Base-by-base conservation (phyloP, 176 grass and related monocot species). In the Musa itinerans region DNA sequence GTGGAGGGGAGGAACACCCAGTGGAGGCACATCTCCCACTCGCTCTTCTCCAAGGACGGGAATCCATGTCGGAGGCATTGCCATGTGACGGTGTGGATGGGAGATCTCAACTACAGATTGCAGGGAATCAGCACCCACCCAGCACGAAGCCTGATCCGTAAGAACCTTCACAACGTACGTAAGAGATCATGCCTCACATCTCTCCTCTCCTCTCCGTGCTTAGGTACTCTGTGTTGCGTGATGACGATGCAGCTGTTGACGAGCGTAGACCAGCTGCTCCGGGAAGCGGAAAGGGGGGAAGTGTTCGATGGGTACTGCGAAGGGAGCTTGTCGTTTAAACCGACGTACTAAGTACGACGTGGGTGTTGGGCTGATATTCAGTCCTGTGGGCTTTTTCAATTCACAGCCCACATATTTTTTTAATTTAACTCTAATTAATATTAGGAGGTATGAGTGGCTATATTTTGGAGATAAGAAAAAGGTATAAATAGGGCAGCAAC, bases 1-100 rank as follows among this genome's bases (percentile, higher is more conserved):
- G 89, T 92, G 80, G 85, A 88, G 66, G 84, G 81, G 78, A 92
- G 89, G 85, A 88, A 88, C 54, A 81, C 85, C 15, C 83, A 92
- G 56, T 88, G 78, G 59, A 86, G 82, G 78, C 83, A 69, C 43
- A 88, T 92, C 70, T 83, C 85, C 2, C 78, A 75, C 12, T 81
- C 78, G 2, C 74, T 92, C 26, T 92, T 92, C 65, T 75, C 85
- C 51, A 81, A 78, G 74, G 74, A 81, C 57, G 25, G 63, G 27
- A 72, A 53, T 14, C 71, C 72, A 1, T 83, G 83, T 52, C 61
- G 43, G 11, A 77, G 53, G 70, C 80, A 74, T 1, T 83, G 85
- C 0, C 74, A 88, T 52, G 15, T 92, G 62, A 92, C 78, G 7
- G 85, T 92, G 65, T 92, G 89, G 89, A 78, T 92, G 9, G 89